Conservation (phyloP, 257 asterid species). For the Gardenia jasminoides region DNA sequence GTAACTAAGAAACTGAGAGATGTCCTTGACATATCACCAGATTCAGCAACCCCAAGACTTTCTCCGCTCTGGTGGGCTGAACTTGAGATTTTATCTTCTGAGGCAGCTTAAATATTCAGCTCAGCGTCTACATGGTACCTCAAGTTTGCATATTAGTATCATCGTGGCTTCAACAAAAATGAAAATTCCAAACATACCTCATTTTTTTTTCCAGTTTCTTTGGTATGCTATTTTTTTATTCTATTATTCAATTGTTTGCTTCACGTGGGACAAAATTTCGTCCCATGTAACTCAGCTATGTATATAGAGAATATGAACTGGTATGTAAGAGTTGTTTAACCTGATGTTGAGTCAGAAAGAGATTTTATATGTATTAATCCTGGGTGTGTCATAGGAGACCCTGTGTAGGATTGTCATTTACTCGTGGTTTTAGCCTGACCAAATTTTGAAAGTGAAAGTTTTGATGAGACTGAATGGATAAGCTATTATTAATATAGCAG, state of each 20-base stretch:
- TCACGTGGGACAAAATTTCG: background rate
- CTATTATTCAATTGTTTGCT: conserved; percentile 8
- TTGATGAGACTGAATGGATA: background rate
- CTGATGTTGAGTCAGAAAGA: background rate
- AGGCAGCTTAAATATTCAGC: conserved; percentile 46
- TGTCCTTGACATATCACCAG: conserved; percentile 60
- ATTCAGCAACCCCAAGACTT: conserved; percentile 72
- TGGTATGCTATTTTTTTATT: conserved; percentile 7
- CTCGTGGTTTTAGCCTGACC: background rate
- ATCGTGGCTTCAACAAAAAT: background rate
- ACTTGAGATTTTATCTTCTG: conserved; percentile 86
- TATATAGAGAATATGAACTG: conserved; percentile 1
- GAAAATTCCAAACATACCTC: background rate
- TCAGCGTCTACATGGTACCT: background rate
- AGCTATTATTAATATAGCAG: background rate
- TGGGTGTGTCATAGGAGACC: background rate
- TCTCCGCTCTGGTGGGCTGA: conserved; percentile 99
- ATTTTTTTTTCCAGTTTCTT: background rate
- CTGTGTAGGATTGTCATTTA: background rate
- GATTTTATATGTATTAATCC: conserved; percentile 6
- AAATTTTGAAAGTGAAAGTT: conserved; percentile 8
- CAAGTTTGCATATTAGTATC: background rate
- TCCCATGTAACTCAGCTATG: background rate
- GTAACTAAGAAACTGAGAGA: conserved; percentile 46
- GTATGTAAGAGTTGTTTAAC: conserved; percentile 17